Base-by-base conservation (phyloP, 1,139 yeast species). In the Sugiyamaella novakii region DNA sequence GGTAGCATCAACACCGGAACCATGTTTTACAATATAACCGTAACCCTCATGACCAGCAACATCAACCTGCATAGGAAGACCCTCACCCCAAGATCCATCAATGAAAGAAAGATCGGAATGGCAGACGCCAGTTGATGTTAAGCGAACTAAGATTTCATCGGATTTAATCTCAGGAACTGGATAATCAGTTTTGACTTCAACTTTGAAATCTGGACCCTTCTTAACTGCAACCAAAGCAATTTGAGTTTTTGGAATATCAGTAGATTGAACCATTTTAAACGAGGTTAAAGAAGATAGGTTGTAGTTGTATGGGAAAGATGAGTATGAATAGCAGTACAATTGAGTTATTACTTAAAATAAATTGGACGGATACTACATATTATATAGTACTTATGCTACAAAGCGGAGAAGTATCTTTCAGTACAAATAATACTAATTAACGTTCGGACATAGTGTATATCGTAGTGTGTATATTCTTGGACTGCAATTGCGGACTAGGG, bases 41-140 rank as follows among this genome's bases (percentile, higher is more conserved):
- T 55, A 46, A n/a, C 65, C 65, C 47, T 61, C 65, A 47, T 61
- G 65, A 28, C 65, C 65, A 1, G 59, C 56, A 29, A 59, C 54
- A 12, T 38, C 19, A 8, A 25, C 49, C 7, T 27, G 19, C 37
- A 40, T 41, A 3, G 25, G 25, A 3, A n/a, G 11, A 24, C 22
- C 5, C 2, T 14, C 24, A 3, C 50, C 51, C 66, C 65, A 62
- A 14, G 50, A 45, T 40, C 51, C 57, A 11, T 55, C 51, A 42
- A 63, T 36, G 33, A 60, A 42, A 7, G 69, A 59, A 34, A 62
- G 58, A 48, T 69, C 74, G 4, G 73, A 65, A 52, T 69, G 73
- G 59, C 74, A 69, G 28, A 69, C 68, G 5, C 74, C 74, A 12
- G 69, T 56, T 46, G 61, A 64, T 4, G 55, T 53, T 43, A 65